Evolutionary conservation across 441 rosid genomes (phyloP), one percentile per base, ranked within the genome.

Genomic region (Adansonia grandidieri): DNA sequence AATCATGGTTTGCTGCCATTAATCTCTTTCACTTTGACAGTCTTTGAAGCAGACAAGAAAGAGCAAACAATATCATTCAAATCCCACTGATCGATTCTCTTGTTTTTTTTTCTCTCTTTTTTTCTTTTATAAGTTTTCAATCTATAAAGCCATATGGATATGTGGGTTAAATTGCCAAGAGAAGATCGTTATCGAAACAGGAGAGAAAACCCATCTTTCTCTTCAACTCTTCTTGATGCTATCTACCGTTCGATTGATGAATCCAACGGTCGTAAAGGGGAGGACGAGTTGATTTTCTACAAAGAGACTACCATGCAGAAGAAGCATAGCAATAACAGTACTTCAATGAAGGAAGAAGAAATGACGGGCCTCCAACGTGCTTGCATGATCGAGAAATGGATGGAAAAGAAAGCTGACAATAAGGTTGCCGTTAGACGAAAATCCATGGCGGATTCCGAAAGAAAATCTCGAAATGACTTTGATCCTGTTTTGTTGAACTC

Each of bases 211-310:
- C 92, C 93, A n/a, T 91, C 95, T 65, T 91, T 91, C 85, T 91
- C 95, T 77, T 88, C 95, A 17, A 74, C 92, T 76, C 92, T 91
- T 50, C 93, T 91, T 61, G 95, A 91, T 78, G 83, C 89, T 76
- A 89, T 91, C 77, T 89, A 86, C 84, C 90, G 92, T 75, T 91
- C 95, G 32, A 91, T 91, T 61, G 93, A 87, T 72, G 91, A 86
- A 5, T 54, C 84, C 2, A 66, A 66, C 64, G 82, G 70, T 40
- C 67, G 74, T 40, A 45, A 62, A 64, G 73, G 76, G 11, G 84
- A 66, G 8, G 80, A 84, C 17, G 74, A 74, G 77, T 9, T 80
- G 73, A 68, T 71, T 69, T 79, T 78, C 17, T 81, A 82, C 62
- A 70, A 73, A 40, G 81, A 85, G 14, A 75, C 79, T 69, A 74